Conservation (phyloP, 2,329 filamentous ascomycete genomes). For the Penicillium sp. region DNA sequence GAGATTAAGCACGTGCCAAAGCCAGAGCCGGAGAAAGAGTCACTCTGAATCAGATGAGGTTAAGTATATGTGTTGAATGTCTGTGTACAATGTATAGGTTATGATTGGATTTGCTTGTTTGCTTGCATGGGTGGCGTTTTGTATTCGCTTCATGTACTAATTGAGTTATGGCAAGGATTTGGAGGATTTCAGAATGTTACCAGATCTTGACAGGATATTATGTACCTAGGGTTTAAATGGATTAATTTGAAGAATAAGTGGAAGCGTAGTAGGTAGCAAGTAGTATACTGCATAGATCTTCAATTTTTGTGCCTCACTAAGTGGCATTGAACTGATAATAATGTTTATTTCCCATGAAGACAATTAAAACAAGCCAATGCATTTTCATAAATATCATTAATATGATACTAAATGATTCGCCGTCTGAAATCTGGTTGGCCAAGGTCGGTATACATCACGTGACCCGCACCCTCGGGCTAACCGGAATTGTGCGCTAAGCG, state of each 20-base stretch:
- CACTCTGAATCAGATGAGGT: neutral
- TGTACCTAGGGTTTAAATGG: neutral
- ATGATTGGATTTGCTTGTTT: neutral
- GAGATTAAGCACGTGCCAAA: slow-evolving; percentile 23
- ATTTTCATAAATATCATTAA: no score
- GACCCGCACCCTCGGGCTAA: slow-evolving; percentile 29
- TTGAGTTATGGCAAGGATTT: neutral
- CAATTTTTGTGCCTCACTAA: neutral
- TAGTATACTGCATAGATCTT: no score
- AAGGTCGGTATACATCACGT: slow-evolving; percentile 21
- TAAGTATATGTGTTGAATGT: neutral
- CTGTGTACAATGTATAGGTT: neutral
- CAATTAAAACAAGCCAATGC: neutral
- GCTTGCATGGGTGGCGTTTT: slow-evolving; percentile 11
- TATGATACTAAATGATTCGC: neutral
- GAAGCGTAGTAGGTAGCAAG: neutral
- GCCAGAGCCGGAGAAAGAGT: neutral
- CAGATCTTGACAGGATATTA: neutral
- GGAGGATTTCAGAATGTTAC: neutral
- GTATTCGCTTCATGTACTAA: neutral
- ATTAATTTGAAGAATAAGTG: neutral
- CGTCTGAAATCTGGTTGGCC: neutral
- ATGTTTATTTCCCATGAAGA: no score
- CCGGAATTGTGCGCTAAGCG: slow-evolving; percentile 37
- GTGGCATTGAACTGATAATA: neutral